A percentile compares a stretch with the other conserved stretches of the same genome.
phyloP scores from a whole-genome alignment of 345 rosid genomes.

The Populus nigra region DNA sequence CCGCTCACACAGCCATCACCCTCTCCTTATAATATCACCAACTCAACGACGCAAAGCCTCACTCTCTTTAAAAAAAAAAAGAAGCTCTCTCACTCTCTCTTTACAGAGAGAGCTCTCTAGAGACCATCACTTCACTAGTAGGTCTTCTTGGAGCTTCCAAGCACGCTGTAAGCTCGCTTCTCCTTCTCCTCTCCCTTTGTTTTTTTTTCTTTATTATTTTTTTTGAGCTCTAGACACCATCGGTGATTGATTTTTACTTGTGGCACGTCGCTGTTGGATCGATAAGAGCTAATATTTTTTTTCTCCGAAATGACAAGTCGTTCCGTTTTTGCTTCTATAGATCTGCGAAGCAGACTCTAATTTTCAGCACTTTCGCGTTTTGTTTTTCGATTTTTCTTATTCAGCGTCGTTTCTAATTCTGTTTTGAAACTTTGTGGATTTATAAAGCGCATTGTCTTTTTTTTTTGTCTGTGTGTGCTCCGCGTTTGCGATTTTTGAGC shows the following conservation, averaged over 20 bases:
- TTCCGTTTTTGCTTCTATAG: conserved; percentile 26
- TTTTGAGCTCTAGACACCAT: background rate
- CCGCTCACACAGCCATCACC: conserved; percentile 51
- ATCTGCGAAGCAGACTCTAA: conserved; percentile 32
- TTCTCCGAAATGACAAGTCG: background rate
- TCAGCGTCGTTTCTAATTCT: background rate
- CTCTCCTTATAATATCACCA: conserved; percentile 13
- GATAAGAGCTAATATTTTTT: conserved; percentile 4
- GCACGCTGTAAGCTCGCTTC: conserved; percentile 33
- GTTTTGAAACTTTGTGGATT: background rate
- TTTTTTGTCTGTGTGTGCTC: too few species aligned
- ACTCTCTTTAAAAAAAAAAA: background rate
- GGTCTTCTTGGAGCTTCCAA: conserved; percentile 30
- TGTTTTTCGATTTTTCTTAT: background rate
- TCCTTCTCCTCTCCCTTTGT: background rate
- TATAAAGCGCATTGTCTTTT: background rate
- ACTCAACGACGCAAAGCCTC: conserved; percentile 1
- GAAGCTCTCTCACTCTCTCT: background rate
- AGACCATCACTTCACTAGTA: conserved; percentile 15
- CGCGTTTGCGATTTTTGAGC: conserved; percentile 3
- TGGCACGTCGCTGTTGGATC: conserved; percentile 17
- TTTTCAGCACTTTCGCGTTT: conserved; percentile 1
- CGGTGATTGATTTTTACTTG: conserved; percentile 5
- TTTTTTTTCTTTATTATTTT: background rate
- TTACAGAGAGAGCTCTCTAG: conserved; percentile 19